Percentiles rank a stretch among this genome's conserved stretches.
Conservation (phyloP, 1,284 basidiomycete species). For the Microbotryum scabiosae region DNA sequence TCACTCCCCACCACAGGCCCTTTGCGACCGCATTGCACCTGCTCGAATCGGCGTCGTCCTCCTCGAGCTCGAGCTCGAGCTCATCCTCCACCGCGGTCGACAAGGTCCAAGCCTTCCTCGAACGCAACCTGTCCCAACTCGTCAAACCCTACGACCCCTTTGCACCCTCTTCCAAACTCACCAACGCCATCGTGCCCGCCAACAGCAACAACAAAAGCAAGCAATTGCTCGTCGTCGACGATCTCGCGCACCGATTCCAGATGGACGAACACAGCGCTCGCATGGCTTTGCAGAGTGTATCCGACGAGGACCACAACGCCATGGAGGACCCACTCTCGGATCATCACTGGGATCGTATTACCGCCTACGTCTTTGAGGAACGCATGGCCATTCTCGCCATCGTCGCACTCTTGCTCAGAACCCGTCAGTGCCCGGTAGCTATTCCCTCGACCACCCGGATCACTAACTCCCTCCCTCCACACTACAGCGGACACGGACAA, state of each 20-base stretch:
- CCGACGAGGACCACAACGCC: neutral
- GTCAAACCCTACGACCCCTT: constrained; percentile 18
- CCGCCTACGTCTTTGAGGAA: constrained; percentile 31
- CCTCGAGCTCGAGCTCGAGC: neutral
- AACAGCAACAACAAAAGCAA: neutral
- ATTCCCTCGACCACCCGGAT: neutral
- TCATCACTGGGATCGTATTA: constrained; percentile 29
- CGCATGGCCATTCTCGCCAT: constrained; percentile 29
- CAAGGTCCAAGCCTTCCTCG: constrained; percentile 10
- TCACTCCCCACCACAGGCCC: constrained; percentile 3
- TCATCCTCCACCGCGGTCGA: neutral
- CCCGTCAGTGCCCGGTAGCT: constrained; percentile 10
- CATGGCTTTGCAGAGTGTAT: neutral
- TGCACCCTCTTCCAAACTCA: neutral
- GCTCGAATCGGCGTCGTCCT: constrained; percentile 7
- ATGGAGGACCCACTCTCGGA: constrained; percentile 6
- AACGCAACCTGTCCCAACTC: constrained; percentile 10
- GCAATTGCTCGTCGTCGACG: constrained; percentile 5
- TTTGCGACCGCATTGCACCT: constrained; percentile 11
- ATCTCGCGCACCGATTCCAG: constrained; percentile 18
- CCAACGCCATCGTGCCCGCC: neutral
- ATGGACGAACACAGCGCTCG: constrained; percentile 8
- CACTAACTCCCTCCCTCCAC: neutral
- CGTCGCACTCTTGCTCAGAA: constrained; percentile 22
- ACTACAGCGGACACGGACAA: constrained; percentile 34